phyloP scores from a whole-genome alignment of 106 monocot species.

The Amphibolis antarctica region DNA sequence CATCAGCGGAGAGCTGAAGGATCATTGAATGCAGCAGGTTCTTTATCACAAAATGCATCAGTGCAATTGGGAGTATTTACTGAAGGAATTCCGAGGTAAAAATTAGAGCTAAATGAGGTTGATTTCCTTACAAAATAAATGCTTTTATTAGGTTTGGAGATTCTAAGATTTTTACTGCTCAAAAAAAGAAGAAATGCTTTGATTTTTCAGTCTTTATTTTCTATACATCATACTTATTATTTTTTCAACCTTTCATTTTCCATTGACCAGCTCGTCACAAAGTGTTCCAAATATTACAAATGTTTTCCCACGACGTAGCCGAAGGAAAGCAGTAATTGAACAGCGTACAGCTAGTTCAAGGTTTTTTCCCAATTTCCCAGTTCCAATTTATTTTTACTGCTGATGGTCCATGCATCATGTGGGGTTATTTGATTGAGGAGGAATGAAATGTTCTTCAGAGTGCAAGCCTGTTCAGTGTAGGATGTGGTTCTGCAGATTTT shows the following conservation, averaged over 20 bases:
- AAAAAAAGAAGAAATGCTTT: too few species aligned
- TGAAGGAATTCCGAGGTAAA: slow-evolving; percentile 50
- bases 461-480: too few species aligned
- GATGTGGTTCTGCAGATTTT: too few species aligned
- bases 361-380: slow-evolving; percentile 21
- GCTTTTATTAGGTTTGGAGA: background rate
- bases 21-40: slow-evolving; percentile 37
- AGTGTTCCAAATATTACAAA: slow-evolving; percentile 87
- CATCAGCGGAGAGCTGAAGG: slow-evolving; percentile 38
- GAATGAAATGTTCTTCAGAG: too few species aligned
- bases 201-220: too few species aligned
- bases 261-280: slow-evolving; percentile 55
- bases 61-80: slow-evolving; percentile 42
- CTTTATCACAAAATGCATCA: slow-evolving; percentile 41
- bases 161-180: too few species aligned
- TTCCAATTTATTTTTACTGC: background rate
- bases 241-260: slow-evolving; percentile 3
- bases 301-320: slow-evolving; percentile 64
- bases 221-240: too few species aligned
- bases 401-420: too few species aligned
- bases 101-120: background rate
- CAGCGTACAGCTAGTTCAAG: slow-evolving; percentile 90
- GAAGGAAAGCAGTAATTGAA: slow-evolving; percentile 72
- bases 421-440: too few species aligned
- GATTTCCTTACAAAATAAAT: background rate